Percentiles rank a stretch among this genome's conserved stretches.
Conservation (phyloP, 306 rosid species). For the Prunus kanzakura region DNA sequence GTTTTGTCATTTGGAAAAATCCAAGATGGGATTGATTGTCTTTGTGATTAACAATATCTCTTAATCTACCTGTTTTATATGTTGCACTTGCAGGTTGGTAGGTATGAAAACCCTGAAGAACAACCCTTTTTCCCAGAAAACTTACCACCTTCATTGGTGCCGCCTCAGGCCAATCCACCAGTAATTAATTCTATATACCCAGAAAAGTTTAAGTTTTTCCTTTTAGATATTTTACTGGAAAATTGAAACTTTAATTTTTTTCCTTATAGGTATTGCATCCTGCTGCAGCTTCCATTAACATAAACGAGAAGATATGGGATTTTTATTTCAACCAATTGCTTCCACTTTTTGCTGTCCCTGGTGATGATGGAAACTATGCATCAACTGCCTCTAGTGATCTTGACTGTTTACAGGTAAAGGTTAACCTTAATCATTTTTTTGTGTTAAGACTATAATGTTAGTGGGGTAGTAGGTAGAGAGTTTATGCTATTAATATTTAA, state of each 20-base stretch:
- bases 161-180: conserved; percentile 42
- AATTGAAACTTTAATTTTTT: background rate
- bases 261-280: conserved; percentile 59
- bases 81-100: conserved; percentile 59
- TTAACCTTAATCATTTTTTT: background rate
- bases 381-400: conserved; percentile 87
- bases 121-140: conserved; percentile 65
- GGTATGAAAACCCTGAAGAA: conserved; percentile 77
- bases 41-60: background rate
- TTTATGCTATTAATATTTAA: conserved; percentile 2
- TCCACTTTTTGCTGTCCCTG: conserved; percentile 53
- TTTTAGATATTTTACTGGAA: background rate
- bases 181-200: conserved; percentile 34
- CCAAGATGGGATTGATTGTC: background rate
- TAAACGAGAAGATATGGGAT: conserved; percentile 71
- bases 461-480: background rate
- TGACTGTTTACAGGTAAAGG: conserved; percentile 68
- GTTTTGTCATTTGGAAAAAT: background rate
- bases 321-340: conserved; percentile 58
- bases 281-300: conserved; percentile 57
- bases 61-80: background rate
- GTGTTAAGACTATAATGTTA: background rate
- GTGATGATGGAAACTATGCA: conserved; percentile 88
- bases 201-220: background rate
- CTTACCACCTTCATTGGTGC: conserved; percentile 50